Base-by-base conservation (phyloP, 2,329 filamentous ascomycete species). In the Fusarium keratoplasticum region DNA sequence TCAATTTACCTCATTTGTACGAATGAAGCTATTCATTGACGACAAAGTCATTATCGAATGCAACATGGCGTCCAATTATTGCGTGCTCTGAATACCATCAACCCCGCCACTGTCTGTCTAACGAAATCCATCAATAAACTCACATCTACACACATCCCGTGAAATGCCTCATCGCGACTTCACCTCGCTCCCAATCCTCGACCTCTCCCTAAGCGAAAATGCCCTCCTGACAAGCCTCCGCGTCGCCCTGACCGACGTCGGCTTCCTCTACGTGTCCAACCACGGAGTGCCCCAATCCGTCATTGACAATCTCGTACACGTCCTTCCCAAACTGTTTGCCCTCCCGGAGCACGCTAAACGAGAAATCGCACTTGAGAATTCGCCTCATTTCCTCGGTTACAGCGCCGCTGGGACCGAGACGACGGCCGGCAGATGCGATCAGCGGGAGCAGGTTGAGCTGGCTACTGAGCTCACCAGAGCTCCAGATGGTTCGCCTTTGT, bases 381-480 rank as follows among this genome's bases (percentile, higher is more conserved):
- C 88, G 1, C 88, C 89, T 11, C 89, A 91, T 76, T 90, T 92
- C 65, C 81, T 92, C 3, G 90, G 90, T 0, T 91, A 91, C 76
- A 89, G 87, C 70, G 85, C 83, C 1, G 84, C 85, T 20, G 89
- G 89, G 0, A 82, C 86, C 27, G 90, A 91, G 77, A 88, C 81
- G 0, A 92, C 90, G 2, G 86, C 87, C 0, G 88, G 88, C 0
- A 80, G 81, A 61, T 74, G 80, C 16, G 89, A 92, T 75, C 80
- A 83, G 20, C 81, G 89, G 20, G 89, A 92, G 77, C 89, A 91
- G 73, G 87, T 90, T 57, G 89, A 91, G 76, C 88, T 89, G 76
- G 89, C 87, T 16, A 91, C 88, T 0, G 89, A 91, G 71, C 79
- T 90, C 33, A 66, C 80, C 0, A 82, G 80, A 1, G 82, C 76